Base-by-base conservation (phyloP, 257 asterid genomes). In the Solanum habrochaites region DNA sequence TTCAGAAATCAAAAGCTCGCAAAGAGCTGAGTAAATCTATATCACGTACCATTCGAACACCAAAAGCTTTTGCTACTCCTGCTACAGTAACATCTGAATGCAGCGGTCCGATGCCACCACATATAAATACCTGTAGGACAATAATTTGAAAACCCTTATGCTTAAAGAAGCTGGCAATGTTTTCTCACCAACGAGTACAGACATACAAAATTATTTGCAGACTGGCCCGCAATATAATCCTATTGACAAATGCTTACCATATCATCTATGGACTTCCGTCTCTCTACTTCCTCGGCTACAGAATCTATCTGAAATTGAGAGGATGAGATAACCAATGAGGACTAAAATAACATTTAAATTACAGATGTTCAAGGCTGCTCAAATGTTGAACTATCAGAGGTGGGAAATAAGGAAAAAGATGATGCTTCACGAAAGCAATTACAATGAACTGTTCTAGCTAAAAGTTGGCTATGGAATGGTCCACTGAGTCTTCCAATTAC, bases 21-120 rank as follows among this genome's bases (percentile, higher is more conserved):
- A 78, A 47, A 80, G 6, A 3, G 11, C 35, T 42, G 11, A 7
- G 83, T 10, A 73, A 75, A 40, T 80, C 16, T 9, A 31, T 72
- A 43, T 31, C 37, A 90, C 90, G 43, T 89, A 95, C 99, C 96
- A 85, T 85, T 42, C 99, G 97, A 64, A 96, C 99, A 89, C 98
- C 98, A 92, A 95, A 97, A 86, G 99, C 98, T 91, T 97, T 97
- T 81, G 99, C 98, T 82, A 96, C 95, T 73, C 99, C 99, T 80
- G 99, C 97, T 85, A 95, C 89, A 83, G 98, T 92, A 86, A 94
- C 95, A 90, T 97, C 99, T 35, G 99, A 97, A 82, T 91, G 98
- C 90, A 95, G 91, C 43, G 98, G 96, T 82, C 99, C 99, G 60
- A 97, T 91, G 47, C 98, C 99, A 87, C 99, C 98, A 86, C 90